These are phyloP conservation scores for Entomortierella lignicola DNA, from an alignment of 192 early-diverging fungal genomes.

Conservation along the genomic window DNA sequence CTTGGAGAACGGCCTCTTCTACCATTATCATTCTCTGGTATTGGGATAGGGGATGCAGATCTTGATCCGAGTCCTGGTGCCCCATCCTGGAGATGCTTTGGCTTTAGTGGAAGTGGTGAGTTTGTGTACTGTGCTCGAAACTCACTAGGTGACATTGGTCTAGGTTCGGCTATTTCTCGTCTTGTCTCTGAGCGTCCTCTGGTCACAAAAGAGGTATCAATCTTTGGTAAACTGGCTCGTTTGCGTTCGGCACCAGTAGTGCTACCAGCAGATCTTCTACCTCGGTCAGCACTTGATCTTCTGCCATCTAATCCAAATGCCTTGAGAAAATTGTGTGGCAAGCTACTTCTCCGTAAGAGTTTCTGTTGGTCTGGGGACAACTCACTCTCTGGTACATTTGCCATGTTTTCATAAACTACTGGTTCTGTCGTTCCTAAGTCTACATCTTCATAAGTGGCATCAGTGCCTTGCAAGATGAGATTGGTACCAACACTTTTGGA, in stretches of 20 bases:
- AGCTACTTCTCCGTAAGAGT: not conserved
- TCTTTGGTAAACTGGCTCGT: slow-evolving; percentile 5
- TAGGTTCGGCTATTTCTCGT: not conserved
- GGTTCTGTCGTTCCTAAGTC: not conserved
- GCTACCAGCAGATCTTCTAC: not conserved
- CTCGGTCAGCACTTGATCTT: not conserved
- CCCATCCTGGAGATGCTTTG: slow-evolving; percentile 23
- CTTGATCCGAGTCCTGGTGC: slow-evolving; percentile 2
- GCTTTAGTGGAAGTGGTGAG: slow-evolving; percentile 17
- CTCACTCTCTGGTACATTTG: not conserved
- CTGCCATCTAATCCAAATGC: slow-evolving; percentile 1
- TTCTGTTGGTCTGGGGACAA: not conserved
- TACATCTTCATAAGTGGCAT: not conserved
- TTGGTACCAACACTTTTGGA: too few relatives aligned
- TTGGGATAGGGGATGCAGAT: not conserved
- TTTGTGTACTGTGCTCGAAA: slow-evolving; percentile 33
- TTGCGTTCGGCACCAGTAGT: too few relatives aligned
- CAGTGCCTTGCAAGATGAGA: too few relatives aligned
- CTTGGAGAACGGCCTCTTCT: slow-evolving; percentile 1
- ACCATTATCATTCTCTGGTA: slow-evolving; percentile 1
- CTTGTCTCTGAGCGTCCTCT: slow-evolving; percentile 18
- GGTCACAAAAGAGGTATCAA: slow-evolving; percentile 8
- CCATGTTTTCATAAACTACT: not conserved
- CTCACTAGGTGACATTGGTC: slow-evolving; percentile 23
- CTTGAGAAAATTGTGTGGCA: slow-evolving; percentile 3